phyloP scores from a whole-genome alignment of 179 eudicot genomes.

The Camellia oleifera region DNA sequence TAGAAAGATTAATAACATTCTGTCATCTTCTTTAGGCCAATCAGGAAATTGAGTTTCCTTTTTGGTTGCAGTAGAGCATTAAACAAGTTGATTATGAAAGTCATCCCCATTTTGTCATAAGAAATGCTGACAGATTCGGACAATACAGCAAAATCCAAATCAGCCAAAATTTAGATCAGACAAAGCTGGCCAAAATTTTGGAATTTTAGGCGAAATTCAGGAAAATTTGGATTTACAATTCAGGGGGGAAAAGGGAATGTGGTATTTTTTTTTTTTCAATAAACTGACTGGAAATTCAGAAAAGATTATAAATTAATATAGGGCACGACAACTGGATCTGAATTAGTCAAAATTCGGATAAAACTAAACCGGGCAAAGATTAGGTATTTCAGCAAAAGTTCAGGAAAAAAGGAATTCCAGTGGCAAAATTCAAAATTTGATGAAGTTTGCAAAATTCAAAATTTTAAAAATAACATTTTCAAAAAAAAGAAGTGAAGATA shows the following conservation, averaged over 20 bases:
- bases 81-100: not conserved
- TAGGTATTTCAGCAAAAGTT: too few species aligned
- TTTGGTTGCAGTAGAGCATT: not conserved
- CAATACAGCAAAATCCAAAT: not conserved
- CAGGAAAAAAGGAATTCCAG: too few species aligned
- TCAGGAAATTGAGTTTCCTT: not conserved
- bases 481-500: not conserved
- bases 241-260: not conserved
- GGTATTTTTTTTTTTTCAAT: not conserved
- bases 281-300: not conserved
- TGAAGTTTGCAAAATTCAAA: not conserved
- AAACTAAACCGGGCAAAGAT: too few species aligned
- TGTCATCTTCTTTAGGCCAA: not conserved
- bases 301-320: not conserved
- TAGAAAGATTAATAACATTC: not conserved
- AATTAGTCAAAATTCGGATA: too few species aligned
- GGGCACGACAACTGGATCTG: not conserved
- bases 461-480: too few species aligned
- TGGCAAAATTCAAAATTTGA: too few species aligned
- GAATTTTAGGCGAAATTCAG: not conserved
- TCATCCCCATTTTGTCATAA: not conserved
- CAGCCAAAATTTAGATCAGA: not conserved
- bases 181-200: not conserved
- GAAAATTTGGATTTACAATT: not conserved
- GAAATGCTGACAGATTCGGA: not conserved